Evolutionary conservation across 768 basidiomycete species (phyloP).

Genomic region (Tricholoma saponaceum): DNA sequence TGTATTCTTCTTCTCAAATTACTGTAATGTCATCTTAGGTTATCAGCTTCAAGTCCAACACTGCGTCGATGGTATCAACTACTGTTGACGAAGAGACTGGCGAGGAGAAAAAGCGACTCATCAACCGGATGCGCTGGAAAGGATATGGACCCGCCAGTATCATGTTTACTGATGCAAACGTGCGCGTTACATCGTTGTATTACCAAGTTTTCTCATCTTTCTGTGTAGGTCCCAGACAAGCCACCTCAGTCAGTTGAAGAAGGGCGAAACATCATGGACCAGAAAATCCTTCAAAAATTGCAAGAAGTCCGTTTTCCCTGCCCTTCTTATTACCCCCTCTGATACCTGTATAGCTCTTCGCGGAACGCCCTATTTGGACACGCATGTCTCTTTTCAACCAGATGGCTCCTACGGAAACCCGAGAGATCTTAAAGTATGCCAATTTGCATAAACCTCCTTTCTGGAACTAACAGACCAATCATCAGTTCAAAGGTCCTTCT

Average conservation of each 20-base stretch:
- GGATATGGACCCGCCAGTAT: constrained; percentile 74
- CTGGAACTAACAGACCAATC: constrained; percentile 3
- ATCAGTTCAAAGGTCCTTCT: constrained; percentile 76
- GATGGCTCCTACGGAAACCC: constrained; percentile 60
- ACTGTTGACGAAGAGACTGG: constrained; percentile 72
- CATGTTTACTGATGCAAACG: constrained; percentile 58
- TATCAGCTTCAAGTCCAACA: constrained; percentile 71
- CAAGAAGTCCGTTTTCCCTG: constrained; percentile 37
- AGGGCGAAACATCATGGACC: constrained; percentile 50
- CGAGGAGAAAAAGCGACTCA: constrained; percentile 76
- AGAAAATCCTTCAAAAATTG: constrained; percentile 49
- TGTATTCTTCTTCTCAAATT: constrained; percentile 10
- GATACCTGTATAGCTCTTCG: constrained; percentile 52
- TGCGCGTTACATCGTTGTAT: constrained; percentile 19
- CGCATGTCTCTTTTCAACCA: constrained; percentile 84
- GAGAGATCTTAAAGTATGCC: constrained; percentile 72
- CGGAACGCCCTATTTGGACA: constrained; percentile 83
- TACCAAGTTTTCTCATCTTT: neutral
- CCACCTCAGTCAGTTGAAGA: constrained; percentile 62
- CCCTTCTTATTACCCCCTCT: neutral
- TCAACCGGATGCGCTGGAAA: constrained; percentile 86
- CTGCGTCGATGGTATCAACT: constrained; percentile 67
- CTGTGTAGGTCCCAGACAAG: constrained; percentile 57
- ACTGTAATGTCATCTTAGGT: neutral
- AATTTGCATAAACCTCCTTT: neutral